Conservation (phyloP, 495 filamentous ascomycete species). For the Penicillium maclennaniae region DNA sequence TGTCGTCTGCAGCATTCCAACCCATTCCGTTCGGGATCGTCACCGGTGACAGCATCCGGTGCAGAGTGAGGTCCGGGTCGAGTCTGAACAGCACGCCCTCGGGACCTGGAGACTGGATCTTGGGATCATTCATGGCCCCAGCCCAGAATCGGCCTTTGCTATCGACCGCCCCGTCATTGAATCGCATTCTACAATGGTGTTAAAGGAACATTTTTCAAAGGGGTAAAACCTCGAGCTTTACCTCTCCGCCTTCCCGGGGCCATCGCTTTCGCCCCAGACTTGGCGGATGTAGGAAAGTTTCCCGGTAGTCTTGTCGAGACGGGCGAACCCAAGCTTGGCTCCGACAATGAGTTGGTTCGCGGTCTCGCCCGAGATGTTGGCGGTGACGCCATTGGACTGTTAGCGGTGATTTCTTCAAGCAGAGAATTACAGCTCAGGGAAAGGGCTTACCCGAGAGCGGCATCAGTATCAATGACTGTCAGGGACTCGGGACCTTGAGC, state of each 20-base stretch:
- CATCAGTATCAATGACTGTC: constrained; percentile 61
- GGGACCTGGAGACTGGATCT: constrained; percentile 29
- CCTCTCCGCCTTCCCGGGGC: constrained; percentile 46
- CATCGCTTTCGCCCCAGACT: constrained; percentile 49
- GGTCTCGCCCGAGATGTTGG: constrained; percentile 68
- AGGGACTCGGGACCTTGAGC: constrained; percentile 59
- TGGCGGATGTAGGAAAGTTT: constrained; percentile 58
- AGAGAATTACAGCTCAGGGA: background rate
- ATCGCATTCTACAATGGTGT: constrained; percentile 45
- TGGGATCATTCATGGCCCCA: constrained; percentile 80
- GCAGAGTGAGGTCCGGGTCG: constrained; percentile 56
- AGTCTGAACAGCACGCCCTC: constrained; percentile 61
- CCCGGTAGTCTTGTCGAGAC: constrained; percentile 65
- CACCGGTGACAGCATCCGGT: constrained; percentile 57
- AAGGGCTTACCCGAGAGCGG: constrained; percentile 52
- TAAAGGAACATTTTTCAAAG: background rate
- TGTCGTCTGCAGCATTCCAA: constrained; percentile 67
- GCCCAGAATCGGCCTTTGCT: constrained; percentile 81
- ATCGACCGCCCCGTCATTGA: constrained; percentile 83
- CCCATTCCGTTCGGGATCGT: constrained; percentile 87
- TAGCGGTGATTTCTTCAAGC: constrained; percentile 3
- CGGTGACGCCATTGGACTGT: constrained; percentile 59
- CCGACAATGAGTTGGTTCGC: constrained; percentile 66
- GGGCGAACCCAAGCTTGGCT: constrained; percentile 76
- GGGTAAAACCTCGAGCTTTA: constrained; percentile 2